Percentiles rank a stretch among this genome's conserved stretches.
Conservation (phyloP, 139 green algal genomes). For the Spirogloea muscicola region DNA sequence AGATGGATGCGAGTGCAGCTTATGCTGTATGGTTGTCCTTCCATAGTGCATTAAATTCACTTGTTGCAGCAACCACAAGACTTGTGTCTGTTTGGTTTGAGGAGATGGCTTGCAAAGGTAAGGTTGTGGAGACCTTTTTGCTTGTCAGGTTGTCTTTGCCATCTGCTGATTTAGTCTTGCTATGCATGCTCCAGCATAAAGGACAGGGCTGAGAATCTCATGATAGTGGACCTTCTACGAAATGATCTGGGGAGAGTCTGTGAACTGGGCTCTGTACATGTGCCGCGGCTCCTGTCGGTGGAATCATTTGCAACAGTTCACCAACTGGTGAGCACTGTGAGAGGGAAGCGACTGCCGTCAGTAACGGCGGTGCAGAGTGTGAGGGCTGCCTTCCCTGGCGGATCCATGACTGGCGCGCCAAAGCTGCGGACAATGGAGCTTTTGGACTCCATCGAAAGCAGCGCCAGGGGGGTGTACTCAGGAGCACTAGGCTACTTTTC, state of each 20-base stretch:
- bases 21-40: too few species aligned
- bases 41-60: too few species aligned
- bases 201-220: constrained; percentile 97
- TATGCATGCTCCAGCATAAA: too few species aligned
- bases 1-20: too few species aligned
- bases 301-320: constrained; percentile 89
- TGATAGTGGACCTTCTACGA: constrained; percentile 98
- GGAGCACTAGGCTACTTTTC: constrained; percentile 85
- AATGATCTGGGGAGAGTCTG: constrained; percentile 91
- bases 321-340: constrained; percentile 72
- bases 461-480: constrained; percentile 82
- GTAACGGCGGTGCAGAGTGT: constrained; percentile 63
- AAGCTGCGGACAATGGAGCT: constrained; percentile 72
- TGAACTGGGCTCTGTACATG: constrained; percentile 63
- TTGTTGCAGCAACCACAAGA: constrained; percentile 57
- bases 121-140: too few species aligned
- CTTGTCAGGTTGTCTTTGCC: too few species aligned
- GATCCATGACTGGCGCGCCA: constrained; percentile 86
- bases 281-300: constrained; percentile 86
- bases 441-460: constrained; percentile 80
- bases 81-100: too few species aligned
- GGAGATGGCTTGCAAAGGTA: too few species aligned
- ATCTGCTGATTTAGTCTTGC: too few species aligned
- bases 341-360: constrained; percentile 48
- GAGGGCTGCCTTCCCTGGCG: constrained; percentile 82